phyloP scores from a whole-genome alignment of 345 rosid genomes.

The Kernera saxatilis region DNA sequence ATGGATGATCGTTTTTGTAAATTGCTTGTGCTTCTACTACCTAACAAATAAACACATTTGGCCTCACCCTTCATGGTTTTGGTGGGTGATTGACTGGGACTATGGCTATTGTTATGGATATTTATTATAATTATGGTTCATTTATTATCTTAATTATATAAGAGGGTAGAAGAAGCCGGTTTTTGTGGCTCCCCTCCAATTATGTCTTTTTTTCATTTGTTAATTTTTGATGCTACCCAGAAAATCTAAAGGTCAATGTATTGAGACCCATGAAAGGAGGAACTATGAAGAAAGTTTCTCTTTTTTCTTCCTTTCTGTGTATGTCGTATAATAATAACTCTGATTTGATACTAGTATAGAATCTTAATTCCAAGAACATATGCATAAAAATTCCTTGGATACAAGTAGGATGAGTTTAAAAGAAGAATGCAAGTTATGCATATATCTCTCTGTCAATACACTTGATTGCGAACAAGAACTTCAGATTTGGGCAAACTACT shows the following conservation, averaged over 20 bases:
- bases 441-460: not conserved
- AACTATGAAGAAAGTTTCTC: not conserved
- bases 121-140: slow-evolving; percentile 12
- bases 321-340: not conserved
- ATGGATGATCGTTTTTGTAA: slow-evolving; percentile 33
- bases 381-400: not conserved
- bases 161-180: slow-evolving; percentile 18
- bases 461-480: not conserved
- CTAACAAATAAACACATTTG: not conserved
- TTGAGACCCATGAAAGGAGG: not conserved
- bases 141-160: slow-evolving; percentile 11
- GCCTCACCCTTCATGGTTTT: slow-evolving; percentile 24
- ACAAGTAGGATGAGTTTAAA: not conserved
- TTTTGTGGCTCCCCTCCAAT: slow-evolving; percentile 31
- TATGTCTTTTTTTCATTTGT: slow-evolving; percentile 5
- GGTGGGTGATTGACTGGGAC: slow-evolving; percentile 13
- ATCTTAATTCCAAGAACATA: not conserved
- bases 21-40: slow-evolving; percentile 32
- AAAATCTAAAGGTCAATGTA: slow-evolving; percentile 1
- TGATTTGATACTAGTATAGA: not conserved
- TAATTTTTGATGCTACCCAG: not conserved
- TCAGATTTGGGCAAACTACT: not conserved
- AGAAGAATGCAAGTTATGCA: not conserved
- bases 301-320: not conserved
- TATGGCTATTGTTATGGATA: slow-evolving; percentile 2